Evolutionary conservation across 2,329 filamentous ascomycete genomes (phyloP).

Genomic region (Fusarium sp.): DNA sequence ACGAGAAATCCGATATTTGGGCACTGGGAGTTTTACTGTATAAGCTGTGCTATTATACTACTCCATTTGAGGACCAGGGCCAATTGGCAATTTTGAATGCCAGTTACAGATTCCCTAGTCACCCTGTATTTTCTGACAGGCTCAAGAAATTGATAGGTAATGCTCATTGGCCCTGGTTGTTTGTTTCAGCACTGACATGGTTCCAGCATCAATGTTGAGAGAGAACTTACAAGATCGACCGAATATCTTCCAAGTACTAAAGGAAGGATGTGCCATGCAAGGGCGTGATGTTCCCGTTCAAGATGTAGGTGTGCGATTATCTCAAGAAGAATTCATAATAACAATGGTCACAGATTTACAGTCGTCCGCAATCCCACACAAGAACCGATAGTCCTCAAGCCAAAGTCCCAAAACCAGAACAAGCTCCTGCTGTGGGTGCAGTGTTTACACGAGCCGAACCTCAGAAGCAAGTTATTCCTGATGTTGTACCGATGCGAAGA

Average conservation of each 20-base stretch:
- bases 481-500: constrained; percentile 93
- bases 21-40: constrained; percentile 93
- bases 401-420: constrained; percentile 59
- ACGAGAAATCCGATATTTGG: constrained; percentile 99
- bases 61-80: constrained; percentile 96
- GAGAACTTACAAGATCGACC: constrained; percentile 82
- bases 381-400: constrained; percentile 61
- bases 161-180: not conserved
- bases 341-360: constrained; percentile 70
- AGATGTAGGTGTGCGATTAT: constrained; percentile 71
- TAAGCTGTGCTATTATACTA: constrained; percentile 99
- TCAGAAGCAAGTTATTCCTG: constrained; percentile 78
- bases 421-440: constrained; percentile 76
- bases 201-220: constrained; percentile 85
- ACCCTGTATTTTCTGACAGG: constrained; percentile 89
- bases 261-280: constrained; percentile 88
- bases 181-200: constrained; percentile 31
- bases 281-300: constrained; percentile 86
- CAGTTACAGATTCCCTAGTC: constrained; percentile 88
- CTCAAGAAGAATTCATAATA: not conserved
- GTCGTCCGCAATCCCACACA: constrained; percentile 70
- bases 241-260: constrained; percentile 93
- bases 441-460: constrained; percentile 80
- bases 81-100: constrained; percentile 98
- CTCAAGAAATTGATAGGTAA: constrained; percentile 89